Evolutionary conservation across 2,329 filamentous ascomycete species (phyloP).

Genomic region (Talaromyces atroroseus): DNA sequence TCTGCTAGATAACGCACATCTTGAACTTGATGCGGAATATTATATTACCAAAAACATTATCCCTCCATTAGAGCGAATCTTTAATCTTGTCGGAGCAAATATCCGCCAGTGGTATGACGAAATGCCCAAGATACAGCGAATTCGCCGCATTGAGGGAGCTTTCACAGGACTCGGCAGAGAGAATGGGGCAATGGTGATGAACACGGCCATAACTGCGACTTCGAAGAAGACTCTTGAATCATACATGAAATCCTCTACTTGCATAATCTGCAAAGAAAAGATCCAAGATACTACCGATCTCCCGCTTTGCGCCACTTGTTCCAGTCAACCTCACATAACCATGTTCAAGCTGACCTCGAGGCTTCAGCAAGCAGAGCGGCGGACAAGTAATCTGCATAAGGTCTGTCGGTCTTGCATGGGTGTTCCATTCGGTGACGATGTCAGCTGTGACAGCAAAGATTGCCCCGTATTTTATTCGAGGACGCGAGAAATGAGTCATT

Average conservation of each 20-base stretch:
- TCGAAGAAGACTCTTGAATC: conserved; percentile 75
- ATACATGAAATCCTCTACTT: conserved; percentile 80
- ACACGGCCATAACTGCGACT: background rate
- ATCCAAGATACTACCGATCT: conserved; percentile 39
- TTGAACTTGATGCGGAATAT: conserved; percentile 86
- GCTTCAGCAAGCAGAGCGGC: conserved; percentile 59
- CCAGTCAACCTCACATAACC: conserved; percentile 47
- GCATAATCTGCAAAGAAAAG: conserved; percentile 67
- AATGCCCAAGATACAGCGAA: conserved; percentile 84
- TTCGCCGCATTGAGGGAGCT: conserved; percentile 55
- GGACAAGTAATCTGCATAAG: conserved; percentile 57
- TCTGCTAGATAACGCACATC: conserved; percentile 68
- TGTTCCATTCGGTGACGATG: conserved; percentile 65
- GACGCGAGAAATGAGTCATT: conserved; percentile 32
- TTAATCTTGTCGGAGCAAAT: conserved; percentile 91
- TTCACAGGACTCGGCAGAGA: conserved; percentile 16
- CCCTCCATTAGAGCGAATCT: conserved; percentile 89
- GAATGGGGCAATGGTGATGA: conserved; percentile 16
- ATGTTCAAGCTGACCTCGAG: conserved; percentile 59
- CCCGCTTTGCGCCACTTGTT: conserved; percentile 37
- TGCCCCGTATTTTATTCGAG: conserved; percentile 80
- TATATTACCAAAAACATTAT: conserved; percentile 96
- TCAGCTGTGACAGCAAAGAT: conserved; percentile 84
- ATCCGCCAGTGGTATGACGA: conserved; percentile 90
- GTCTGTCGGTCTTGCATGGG: conserved; percentile 78